These are phyloP conservation scores for Nepenthes alata DNA, from an alignment of 179 eudicot species.

Conservation along the genomic window DNA sequence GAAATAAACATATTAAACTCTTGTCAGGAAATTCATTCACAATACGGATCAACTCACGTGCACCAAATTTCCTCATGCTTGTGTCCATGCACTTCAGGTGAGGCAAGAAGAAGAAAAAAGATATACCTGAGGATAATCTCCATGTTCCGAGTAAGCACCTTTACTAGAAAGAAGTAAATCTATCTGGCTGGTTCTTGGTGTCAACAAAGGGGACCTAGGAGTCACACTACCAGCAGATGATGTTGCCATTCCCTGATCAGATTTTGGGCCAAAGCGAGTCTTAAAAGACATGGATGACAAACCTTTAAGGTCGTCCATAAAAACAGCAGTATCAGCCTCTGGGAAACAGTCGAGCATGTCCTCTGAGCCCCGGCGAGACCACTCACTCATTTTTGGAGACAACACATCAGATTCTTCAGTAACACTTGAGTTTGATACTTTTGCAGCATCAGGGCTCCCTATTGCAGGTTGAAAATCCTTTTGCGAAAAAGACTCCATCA, in stretches of 20 bases:
- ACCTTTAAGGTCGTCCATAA: constrained; percentile 83
- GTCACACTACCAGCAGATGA: constrained; percentile 99
- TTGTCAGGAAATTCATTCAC: too few species aligned
- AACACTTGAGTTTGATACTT: constrained; percentile 76
- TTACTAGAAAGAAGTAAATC: constrained; percentile 81
- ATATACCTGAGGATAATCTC: constrained; percentile 87
- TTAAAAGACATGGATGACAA: constrained; percentile 78
- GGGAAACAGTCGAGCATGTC: constrained; percentile 91
- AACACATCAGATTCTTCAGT: constrained; percentile 78
- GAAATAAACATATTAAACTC: not conserved
- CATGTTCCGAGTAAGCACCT: constrained; percentile 75
- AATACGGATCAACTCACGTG: not conserved
- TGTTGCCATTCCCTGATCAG: constrained; percentile 98
- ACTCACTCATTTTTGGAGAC: constrained; percentile 93
- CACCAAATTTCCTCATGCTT: too few species aligned
- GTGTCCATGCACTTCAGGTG: too few species aligned
- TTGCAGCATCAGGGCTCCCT: constrained; percentile 89
- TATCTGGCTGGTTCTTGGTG: constrained; percentile 77
- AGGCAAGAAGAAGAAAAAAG: not conserved
- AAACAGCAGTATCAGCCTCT: constrained; percentile 67
- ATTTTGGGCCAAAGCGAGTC: constrained; percentile 98
- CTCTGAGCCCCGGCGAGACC: constrained; percentile 96
- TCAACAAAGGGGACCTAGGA: constrained; percentile 84
- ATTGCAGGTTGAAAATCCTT: constrained; percentile 64
- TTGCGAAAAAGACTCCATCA: constrained; percentile 54